Evolutionary conservation across 2,329 filamentous ascomycete species (phyloP).

Genomic region (Thermothelomyces thermophilus): DNA sequence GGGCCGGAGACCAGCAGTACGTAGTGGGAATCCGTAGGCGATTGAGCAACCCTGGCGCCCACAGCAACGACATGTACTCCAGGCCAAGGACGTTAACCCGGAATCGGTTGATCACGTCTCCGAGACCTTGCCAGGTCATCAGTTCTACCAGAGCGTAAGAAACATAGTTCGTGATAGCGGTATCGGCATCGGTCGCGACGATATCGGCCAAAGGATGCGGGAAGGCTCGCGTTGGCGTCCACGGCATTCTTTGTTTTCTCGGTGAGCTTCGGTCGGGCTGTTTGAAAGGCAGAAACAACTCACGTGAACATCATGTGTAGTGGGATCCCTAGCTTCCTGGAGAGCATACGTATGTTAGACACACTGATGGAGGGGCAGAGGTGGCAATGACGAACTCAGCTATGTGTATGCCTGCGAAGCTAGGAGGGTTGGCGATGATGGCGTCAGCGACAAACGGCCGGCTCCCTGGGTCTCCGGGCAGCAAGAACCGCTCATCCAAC

Average conservation of each 20-base stretch:
- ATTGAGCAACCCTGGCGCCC: conserved; percentile 72
- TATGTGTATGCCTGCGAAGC: conserved; percentile 68
- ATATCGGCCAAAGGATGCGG: conserved; percentile 83
- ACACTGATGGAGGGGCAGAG: no score
- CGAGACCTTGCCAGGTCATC: conserved; percentile 88
- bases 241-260: conserved; percentile 83
- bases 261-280: not conserved
- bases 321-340: conserved; percentile 59
- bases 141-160: conserved; percentile 82
- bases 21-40: conserved; percentile 76
- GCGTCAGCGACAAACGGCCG: conserved; percentile 75
- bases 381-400: conserved; percentile 43
- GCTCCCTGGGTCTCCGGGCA: conserved; percentile 36
- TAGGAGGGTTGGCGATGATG: conserved; percentile 73
- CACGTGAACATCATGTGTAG: conserved; percentile 87
- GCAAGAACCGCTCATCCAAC: conserved; percentile 41
- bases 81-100: conserved; percentile 67
- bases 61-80: conserved; percentile 71
- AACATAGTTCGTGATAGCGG: conserved; percentile 72
- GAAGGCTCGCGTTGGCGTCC: conserved; percentile 78
- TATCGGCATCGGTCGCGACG: conserved; percentile 66
- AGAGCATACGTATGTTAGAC: no score
- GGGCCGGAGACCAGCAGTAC: conserved; percentile 82
- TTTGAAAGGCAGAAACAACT: conserved; percentile 25
- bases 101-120: conserved; percentile 86